A percentile compares a stretch with the other conserved stretches of the same genome.
Evolutionary conservation across 345 rosid genomes (phyloP).

Genomic region (Brassica juncea): DNA sequence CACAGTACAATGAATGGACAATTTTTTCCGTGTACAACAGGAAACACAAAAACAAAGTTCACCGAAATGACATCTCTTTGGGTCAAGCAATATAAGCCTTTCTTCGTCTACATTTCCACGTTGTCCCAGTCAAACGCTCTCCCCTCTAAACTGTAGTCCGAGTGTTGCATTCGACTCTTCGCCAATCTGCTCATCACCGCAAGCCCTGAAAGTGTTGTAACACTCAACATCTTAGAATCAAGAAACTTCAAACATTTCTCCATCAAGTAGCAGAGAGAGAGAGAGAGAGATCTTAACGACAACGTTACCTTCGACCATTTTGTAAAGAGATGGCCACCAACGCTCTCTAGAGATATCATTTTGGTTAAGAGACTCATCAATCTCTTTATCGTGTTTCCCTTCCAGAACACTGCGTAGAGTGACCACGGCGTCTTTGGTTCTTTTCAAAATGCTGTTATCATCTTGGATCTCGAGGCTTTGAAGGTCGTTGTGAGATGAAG

Average conservation of each 20-base stretch:
- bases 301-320: constrained; percentile 75
- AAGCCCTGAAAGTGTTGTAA: constrained; percentile 53
- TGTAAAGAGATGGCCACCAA: constrained; percentile 94
- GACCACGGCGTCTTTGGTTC: constrained; percentile 73
- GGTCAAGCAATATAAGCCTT: background rate
- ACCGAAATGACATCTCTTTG: constrained; percentile 2
- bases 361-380: constrained; percentile 54
- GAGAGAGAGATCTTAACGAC: background rate
- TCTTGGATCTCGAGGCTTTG: constrained; percentile 54
- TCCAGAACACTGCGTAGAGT: constrained; percentile 75
- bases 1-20: constrained; percentile 6
- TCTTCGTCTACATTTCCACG: constrained; percentile 41
- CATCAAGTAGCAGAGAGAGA: background rate
- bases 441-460: constrained; percentile 60
- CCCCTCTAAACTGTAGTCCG: constrained; percentile 46
- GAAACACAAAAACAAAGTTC: background rate
- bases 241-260: background rate
- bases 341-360: constrained; percentile 59
- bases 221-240: constrained; percentile 1
- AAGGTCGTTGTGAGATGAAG: constrained; percentile 71
- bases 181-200: constrained; percentile 74
- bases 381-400: constrained; percentile 72
- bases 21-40: constrained; percentile 24
- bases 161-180: constrained; percentile 48
- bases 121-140: constrained; percentile 62